phyloP scores from a whole-genome alignment of 495 filamentous ascomycete species.

The Aspergillus heteromorphus region DNA sequence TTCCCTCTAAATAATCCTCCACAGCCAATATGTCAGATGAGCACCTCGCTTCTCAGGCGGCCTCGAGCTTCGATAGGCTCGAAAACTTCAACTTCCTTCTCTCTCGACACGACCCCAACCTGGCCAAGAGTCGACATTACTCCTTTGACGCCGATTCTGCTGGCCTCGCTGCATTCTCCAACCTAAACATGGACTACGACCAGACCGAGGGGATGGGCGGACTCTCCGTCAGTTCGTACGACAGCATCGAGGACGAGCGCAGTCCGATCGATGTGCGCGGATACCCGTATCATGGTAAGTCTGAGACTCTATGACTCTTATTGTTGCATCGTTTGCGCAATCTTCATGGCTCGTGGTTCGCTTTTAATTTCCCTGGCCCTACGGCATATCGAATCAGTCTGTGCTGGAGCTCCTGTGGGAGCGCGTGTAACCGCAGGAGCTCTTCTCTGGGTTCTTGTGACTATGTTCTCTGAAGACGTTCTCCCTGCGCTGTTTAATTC shows the following conservation, averaged over 20 bases:
- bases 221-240: constrained; percentile 46
- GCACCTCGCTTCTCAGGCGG: constrained; percentile 24
- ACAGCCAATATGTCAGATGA: constrained; percentile 37
- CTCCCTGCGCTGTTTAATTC: neutral
- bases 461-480: neutral
- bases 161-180: constrained; percentile 32
- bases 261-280: constrained; percentile 38
- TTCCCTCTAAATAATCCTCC: constrained; percentile 15
- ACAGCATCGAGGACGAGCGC: constrained; percentile 44
- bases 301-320: constrained; percentile 23
- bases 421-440: constrained; percentile 6
- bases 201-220: constrained; percentile 45
- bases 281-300: constrained; percentile 44
- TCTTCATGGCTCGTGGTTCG: constrained; percentile 28
- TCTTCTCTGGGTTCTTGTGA: constrained; percentile 7
- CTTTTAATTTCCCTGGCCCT: constrained; percentile 17
- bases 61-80: constrained; percentile 33
- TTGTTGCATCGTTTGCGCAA: constrained; percentile 39
- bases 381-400: constrained; percentile 4
- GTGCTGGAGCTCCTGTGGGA: constrained; percentile 14
- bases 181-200: constrained; percentile 42
- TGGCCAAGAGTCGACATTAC: constrained; percentile 36
- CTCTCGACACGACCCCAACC: constrained; percentile 33
- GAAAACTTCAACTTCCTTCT: constrained; percentile 43
- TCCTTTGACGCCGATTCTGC: constrained; percentile 39